Base-by-base conservation (phyloP, 2,329 filamentous ascomycete genomes). In the Trichoderma sp. region DNA sequence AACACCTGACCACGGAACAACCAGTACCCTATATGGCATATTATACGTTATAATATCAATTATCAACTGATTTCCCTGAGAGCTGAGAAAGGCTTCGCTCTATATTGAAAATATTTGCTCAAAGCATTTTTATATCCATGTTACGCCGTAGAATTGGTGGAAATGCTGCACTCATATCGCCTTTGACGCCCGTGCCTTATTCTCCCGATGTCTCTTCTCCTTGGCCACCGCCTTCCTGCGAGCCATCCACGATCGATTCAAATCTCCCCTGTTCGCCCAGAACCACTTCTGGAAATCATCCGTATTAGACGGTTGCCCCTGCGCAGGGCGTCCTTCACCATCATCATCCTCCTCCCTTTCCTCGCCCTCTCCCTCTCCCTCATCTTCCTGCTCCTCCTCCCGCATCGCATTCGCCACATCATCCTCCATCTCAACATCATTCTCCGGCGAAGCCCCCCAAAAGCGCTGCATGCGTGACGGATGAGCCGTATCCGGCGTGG, bases 401-500 rank as follows among this genome's bases (percentile, higher is more conserved):
- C 76, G 75, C 1, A 76, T 73, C 1, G 74, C 76, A 1, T 77
- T 74, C 1, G 78, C 80, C 0, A 83, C 81, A 0, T 85, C 82
- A 0, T 84, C 82, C 1, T 66, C 69, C 12, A 83, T 81, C 15
- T 77, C 77, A 1, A 78, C 76, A 2, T 77, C 75, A 1, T 77
- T 76, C 6, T 64, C 59, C 0, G 57, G 67, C n/a, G 67, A 66
- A 17, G 45, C 64, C 79, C 12, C 82, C 84, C 86, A 89, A 29
- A 90, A 83, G 70, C 84, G 82, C 74, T 90, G 89, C 67, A 82
- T 84, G 32, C 88, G 87, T 48, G 84, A 88, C 2, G 92, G 89
- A 69, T 93, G 89, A 2, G 93, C 93, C 0, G 95, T 98, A 76
- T 99, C 95, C 0, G 95, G 95, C 0, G 95, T 99, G 0, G 95